Evolutionary conservation across 108 stramenopile genomes (phyloP), one percentile per base, ranked within the genome.

Genomic region (Parietichytrium sp.): DNA sequence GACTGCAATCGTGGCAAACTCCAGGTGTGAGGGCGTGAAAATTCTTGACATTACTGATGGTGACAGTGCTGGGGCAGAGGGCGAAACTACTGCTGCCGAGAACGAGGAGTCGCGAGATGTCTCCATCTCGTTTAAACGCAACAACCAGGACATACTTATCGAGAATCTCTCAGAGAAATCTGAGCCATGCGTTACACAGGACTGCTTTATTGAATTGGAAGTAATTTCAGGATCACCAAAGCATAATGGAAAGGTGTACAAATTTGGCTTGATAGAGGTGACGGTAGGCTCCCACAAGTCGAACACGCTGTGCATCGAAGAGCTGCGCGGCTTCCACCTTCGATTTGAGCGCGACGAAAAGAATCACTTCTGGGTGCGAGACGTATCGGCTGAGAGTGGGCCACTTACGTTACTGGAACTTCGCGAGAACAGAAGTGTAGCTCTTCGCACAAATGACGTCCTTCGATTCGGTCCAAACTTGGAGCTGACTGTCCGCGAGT

Each of bases 321-420:
- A 42, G 6, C 42, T 72, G 6, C 10, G 38, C 10, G 42, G 42
- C 6, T 72, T 72, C 2, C 61, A 72, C 20, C 38, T 20, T 0
- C 61, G 61, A 10, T 45, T 72, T 15, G 61, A 72, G 42, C 61
- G 61, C 38, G 61, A 72, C 61, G 45, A 72, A 7, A n/a, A 72
- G 38, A 7, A 72, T 20, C 18, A 72, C 38, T 72, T 18, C 45
- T 72, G 61, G 61, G 38, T 72, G 3, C 33, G 61, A 20, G 61
- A 72, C 20, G 38, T 72, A 12, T 33, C 61, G 0, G 61, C 20
- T 31, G 61, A 20, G 12, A 33, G 25, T 6, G 2, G 38, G 2
- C 61, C 45, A 7, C 45, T 42, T 16, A 72, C 61, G 6, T 20
- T 72, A 25, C 61, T 72, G 20, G 61, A 45, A 6, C 20, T 72